Conservation (phyloP, 176 grass and related monocot genomes). For the Musa acuminata region DNA sequence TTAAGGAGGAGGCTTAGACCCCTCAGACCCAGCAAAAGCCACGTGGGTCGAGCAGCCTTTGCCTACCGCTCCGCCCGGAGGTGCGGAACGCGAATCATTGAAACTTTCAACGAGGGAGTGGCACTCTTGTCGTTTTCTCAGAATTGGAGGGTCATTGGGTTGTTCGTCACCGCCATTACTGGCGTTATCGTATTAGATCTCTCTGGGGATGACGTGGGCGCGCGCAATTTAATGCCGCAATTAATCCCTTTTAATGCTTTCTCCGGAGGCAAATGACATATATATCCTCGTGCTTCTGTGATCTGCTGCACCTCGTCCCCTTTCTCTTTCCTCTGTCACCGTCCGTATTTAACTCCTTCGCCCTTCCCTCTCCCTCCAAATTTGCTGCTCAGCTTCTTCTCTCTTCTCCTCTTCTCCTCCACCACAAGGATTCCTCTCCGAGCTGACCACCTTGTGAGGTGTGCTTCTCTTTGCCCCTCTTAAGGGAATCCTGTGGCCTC, state of each 20-base stretch:
- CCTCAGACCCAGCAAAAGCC: background rate
- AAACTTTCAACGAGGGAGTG: background rate
- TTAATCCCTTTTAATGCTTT: background rate
- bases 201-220: background rate
- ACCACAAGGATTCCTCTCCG: background rate
- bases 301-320: background rate
- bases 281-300: background rate
- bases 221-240: background rate
- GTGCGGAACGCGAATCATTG: background rate
- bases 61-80: background rate
- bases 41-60: background rate
- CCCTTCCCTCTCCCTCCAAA: slow-evolving; percentile 9
- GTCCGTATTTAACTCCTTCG: background rate
- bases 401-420: background rate
- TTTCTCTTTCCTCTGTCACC: background rate
- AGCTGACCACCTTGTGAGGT: background rate
- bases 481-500: no score
- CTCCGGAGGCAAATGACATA: background rate
- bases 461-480: no score
- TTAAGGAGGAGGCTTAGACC: background rate
- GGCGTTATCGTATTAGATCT: no score
- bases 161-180: no score
- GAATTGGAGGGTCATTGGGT: background rate
- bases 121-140: background rate
- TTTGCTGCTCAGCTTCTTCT: background rate